Evolutionary conservation across 148 eudicot genomes (phyloP), one percentile per base, ranked within the genome.

Genomic region (Polygonum maritimum): DNA sequence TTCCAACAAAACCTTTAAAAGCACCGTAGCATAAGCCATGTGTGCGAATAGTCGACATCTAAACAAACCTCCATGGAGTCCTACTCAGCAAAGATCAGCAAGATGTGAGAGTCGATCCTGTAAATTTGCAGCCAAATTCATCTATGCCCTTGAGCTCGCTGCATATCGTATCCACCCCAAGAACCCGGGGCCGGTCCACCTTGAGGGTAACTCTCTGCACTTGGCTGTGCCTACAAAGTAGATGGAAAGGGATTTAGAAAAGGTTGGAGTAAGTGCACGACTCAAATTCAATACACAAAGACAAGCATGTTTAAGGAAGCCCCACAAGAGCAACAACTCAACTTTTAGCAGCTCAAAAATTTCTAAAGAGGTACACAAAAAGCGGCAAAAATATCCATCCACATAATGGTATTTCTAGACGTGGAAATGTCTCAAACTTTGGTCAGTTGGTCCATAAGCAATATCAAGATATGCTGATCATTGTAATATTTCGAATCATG

Each of bases 81-180:
- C 35, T 9, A 8, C 22, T 26, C 67, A 21, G 15, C 71, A 65
- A 35, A 22, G n/a, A 65, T 35, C n/a, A 21, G 41, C 79, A 69
- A 49, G 31, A 0, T 79, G 55, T 74, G 80, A 63, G 78, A 69
- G 41, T 36, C 35, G 19, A 36, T 3, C 16, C 71, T 31, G 35
- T 69, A 63, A 54, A 76, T 57, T 18, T 69, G 79, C 73, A 74
- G 49, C 77, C 75, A 39, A 77, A 55, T 80, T 85, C 91, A 94
- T 88, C 93, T 78, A 76, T 88, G 91, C 40, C 91, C 97, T 83
- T 89, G 98, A 86, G 89, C 83, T 78, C 84, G 86, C 78, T 88
- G 97, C 83, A 82, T 75, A 76, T 87, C 90, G 74, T 94, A 90
- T 67, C 92, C 83, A 71, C 85, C 92, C 97, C 98, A 94, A 78